Evolutionary conservation across 2,329 filamentous ascomycete genomes (phyloP), one percentile per base, ranked within the genome.

Genomic region (Lachnellula subtilissima): DNA sequence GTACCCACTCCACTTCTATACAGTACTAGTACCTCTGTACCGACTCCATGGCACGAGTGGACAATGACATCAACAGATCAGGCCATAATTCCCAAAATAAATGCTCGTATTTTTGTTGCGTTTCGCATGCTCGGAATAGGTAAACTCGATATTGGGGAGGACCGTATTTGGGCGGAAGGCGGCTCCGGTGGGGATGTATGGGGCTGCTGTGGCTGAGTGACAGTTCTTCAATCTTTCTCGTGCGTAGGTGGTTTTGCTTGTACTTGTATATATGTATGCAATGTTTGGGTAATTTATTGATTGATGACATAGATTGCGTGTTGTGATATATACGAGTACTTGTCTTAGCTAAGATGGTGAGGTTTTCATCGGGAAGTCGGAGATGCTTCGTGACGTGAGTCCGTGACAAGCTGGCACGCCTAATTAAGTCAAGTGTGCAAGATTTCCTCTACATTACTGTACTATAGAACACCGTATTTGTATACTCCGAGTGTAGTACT

Each of bases 61-160:
- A 32, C 2, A 17, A 17, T 40, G 37, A 39, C 37, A 39, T 39
- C 14, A 8, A 39, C 25, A 7, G 7, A 40, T 40, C 37, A 40
- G 37, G 37, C 37, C n/a, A 40, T 32, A 9, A 5, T 15, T 6
- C 37, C 15, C 37, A 40, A 40, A 40, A 40, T 15, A 48, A 35
- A 9, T 39, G 15, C 7, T 15, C 37, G 22, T 23, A n/a, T 40
- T 54, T 58, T 57, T 62, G 60, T 62, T 62, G 60, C 58, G 58
- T 40, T 39, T 60, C 60, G 58, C 58, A 56, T 12, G 32, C 40
- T 40, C 42, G 47, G 39, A 48, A 48, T 5, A 51, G 28, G 28
- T 40, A 17, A 40, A 40, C 2, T 40, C 37, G 2, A 40, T 40
- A 15, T 15, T 40, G 14, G 2, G 2, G n/a, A 39, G n/a, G 14